Base-by-base conservation (phyloP, 1,139 yeast genomes). In the Candida sp. region DNA sequence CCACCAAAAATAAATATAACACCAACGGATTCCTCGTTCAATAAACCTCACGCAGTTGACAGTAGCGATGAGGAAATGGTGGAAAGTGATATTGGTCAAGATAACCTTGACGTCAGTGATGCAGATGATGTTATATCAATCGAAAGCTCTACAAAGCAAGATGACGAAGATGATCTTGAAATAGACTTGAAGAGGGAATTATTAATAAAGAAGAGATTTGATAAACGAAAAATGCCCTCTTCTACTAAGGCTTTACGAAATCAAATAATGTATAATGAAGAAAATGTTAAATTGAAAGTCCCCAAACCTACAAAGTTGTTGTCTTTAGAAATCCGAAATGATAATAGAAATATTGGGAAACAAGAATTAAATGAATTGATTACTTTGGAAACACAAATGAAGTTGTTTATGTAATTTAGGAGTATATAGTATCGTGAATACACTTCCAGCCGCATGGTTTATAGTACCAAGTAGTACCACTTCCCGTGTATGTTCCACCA, bases 341-440 rank as follows among this genome's bases (percentile, higher is more conserved):
- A 29, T 8, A 27, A 15, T 12, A 11, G 39, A 9, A 32, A 42
- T 25, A 45, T 51, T 25, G 51, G 54, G 9, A 43, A 50, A 22
- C 37, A 47, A 12, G 57, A 54, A 34, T 40, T 58, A 4, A 51
- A 52, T 38, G 56, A 55, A n/a, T 49, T 57, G 38, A 49, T 60
- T 15, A 47, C 54, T n/a, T 36, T 49, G 19, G 57, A 55, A 32
- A 46, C 55, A 1, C 61, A 60, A 39, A 50, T 48, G 11, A 51
- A 44, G 33, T 43, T 58, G 12, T 58, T 58, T 42, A 34, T 48
- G 33, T 50, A 44, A 35, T 22, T 35, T 21, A 11, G 21, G 7
- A 11, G n/a, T n/a, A n/a, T n/a, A n/a, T n/a, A n/a, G n/a, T n/a
- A n/a, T n/a, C n/a, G n/a, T n/a, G n/a, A n/a, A n/a, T n/a, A n/a